Base-by-base conservation (phyloP, 257 asterid genomes). In the Penstemon newberryi region DNA sequence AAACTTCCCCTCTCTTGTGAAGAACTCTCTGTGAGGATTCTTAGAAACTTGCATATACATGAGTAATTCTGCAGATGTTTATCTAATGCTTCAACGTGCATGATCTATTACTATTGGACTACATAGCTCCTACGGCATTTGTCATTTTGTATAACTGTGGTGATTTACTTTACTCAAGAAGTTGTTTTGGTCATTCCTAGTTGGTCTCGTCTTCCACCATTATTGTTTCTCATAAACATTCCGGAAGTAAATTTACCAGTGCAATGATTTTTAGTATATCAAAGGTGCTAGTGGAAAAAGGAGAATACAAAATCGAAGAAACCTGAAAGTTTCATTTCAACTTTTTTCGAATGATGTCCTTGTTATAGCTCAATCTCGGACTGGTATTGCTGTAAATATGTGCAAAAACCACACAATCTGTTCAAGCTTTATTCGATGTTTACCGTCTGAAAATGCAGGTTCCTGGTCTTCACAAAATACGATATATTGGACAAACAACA, bases 401-500 rank as follows among this genome's bases (percentile, higher is more conserved):
- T 44, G 33, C 33, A 25, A n/a, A 13, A 56, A 37, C 5, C 8
- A 15, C 7, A 3, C 8, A 1, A 2, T 60, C 44, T 60, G 18
- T 15, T 36, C 38, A 11, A 66, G 56, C 12, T 62, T 7, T 73
- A 8, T 59, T 46, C 13, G 15, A 67, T 18, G 33, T 65, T 58
- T 13, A 45, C 50, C 19, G 40, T 65, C 3, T 51, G 56, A 63
- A 70, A 65, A 38, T 84, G 78, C 91, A 89, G 96, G 88, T 88
- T 71, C 97, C 97, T 4, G 96, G 95, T 37, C 77, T 88, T 25
- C 67, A 88, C 44, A 90, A 90, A 82, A 89, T 90, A 58, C 81
- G 97, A 39, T 75, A 90, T 55, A 90, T 86, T 66, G 97, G 97
- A 44, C 95, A 88, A 74, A 88, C 95, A 0, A 88, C 97, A 0